phyloP scores from a whole-genome alignment of 768 basidiomycete species.

The Pholiota molesta region DNA sequence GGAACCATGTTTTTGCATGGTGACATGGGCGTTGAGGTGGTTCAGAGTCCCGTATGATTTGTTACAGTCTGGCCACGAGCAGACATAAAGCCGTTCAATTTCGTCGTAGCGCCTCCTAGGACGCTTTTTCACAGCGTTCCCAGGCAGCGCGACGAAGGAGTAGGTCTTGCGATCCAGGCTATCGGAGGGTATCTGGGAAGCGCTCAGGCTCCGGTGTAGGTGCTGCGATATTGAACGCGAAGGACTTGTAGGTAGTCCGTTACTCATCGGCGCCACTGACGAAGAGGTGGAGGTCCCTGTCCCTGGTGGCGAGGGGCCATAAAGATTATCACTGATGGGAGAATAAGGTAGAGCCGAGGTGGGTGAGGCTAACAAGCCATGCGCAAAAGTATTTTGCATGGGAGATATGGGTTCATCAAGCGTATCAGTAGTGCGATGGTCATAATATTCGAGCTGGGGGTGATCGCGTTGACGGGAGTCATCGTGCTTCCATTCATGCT shows the following conservation, averaged over 20 bases:
- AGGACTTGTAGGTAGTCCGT: conserved; percentile 27
- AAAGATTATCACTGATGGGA: conserved; percentile 50
- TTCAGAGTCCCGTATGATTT: conserved; percentile 95
- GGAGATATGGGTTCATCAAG: conserved; percentile 58
- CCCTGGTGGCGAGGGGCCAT: conserved; percentile 64
- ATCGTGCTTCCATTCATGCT: conserved; percentile 42
- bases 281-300: conserved; percentile 62
- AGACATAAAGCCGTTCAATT: conserved; percentile 92
- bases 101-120: conserved; percentile 91
- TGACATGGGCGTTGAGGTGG: conserved; percentile 96
- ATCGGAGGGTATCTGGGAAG: conserved; percentile 33
- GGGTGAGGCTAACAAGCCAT: conserved; percentile 36
- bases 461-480: conserved; percentile 31
- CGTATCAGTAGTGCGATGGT: conserved; percentile 32
- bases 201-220: conserved; percentile 32
- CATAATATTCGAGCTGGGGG: conserved; percentile 29
- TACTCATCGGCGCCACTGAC: conserved; percentile 39
- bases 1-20: conserved; percentile 95
- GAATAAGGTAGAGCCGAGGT: conserved; percentile 46
- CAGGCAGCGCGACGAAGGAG: conserved; percentile 80
- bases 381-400: conserved; percentile 54
- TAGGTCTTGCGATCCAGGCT: conserved; percentile 67
- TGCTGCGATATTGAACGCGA: conserved; percentile 31
- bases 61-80: conserved; percentile 75
- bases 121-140: conserved; percentile 80